These are phyloP conservation scores for Amanita molliuscula DNA, from an alignment of 768 basidiomycete genomes.

Conservation along the genomic window DNA sequence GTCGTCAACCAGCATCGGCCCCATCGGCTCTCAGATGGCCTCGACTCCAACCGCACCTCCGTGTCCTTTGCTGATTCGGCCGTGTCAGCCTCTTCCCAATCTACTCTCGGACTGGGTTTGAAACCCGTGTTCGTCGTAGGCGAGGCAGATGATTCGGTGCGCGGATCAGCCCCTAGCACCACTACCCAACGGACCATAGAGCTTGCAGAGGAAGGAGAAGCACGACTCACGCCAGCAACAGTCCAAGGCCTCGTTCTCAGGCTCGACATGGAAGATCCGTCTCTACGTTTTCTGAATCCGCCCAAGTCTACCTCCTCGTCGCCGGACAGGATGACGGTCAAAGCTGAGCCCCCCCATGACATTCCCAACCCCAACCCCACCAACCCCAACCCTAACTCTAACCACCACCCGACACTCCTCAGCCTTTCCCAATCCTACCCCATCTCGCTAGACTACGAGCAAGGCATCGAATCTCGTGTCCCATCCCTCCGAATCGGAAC, in stretches of 20 bases:
- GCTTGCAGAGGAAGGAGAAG: background rate
- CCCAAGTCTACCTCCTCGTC: no score
- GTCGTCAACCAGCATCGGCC: background rate
- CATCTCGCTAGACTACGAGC: slow-evolving; percentile 6
- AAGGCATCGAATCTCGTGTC: slow-evolving; percentile 5
- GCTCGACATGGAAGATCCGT: background rate
- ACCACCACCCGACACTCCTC: background rate
- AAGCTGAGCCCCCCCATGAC: background rate
- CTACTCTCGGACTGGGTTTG: background rate
- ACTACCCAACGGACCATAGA: background rate
- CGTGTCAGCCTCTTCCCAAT: background rate
- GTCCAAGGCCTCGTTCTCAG: background rate
- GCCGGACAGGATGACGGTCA: background rate
- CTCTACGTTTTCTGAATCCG: no score
- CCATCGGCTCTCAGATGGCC: background rate
- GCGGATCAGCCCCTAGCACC: background rate
- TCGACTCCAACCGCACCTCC: background rate
- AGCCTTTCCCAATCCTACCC: slow-evolving; percentile 5
- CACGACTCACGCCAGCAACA: background rate
- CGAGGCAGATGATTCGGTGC: background rate
- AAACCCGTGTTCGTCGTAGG: background rate
- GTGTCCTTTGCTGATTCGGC: background rate
- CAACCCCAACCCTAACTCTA: background rate
- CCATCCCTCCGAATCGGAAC: background rate
- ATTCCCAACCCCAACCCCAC: background rate